phyloP scores from a whole-genome alignment of 768 basidiomycete species.

The Lactarius psammicola region DNA sequence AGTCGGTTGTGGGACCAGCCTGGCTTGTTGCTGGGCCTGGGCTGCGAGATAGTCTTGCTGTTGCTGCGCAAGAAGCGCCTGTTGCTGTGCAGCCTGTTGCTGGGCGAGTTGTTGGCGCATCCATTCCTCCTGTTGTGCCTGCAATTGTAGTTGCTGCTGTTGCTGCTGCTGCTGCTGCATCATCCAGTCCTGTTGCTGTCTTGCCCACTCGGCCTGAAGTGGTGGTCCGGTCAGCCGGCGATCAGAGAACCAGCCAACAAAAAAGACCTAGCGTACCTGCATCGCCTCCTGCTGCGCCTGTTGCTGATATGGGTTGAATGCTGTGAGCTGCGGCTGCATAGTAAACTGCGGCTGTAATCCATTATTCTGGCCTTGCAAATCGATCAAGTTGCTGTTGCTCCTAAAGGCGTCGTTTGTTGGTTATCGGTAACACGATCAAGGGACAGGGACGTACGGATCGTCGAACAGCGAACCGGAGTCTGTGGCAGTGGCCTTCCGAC shows the following conservation, averaged over 20 bases:
- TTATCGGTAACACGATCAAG: slow-evolving; percentile 14
- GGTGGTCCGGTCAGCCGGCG: neutral
- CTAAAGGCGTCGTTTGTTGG: slow-evolving; percentile 2
- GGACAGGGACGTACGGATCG: slow-evolving; percentile 60
- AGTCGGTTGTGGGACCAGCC: slow-evolving; percentile 59
- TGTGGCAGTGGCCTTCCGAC: slow-evolving; percentile 64
- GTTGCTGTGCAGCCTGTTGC: slow-evolving; percentile 50
- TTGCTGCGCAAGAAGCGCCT: slow-evolving; percentile 43
- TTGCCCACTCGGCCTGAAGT: slow-evolving; percentile 43
- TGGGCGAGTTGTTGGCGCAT: slow-evolving; percentile 62
- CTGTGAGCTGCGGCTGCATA: slow-evolving; percentile 81
- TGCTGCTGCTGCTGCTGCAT: slow-evolving; percentile 51
- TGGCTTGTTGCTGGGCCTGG: slow-evolving; percentile 34
- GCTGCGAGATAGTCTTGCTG: slow-evolving; percentile 25
- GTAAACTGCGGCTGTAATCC: slow-evolving; percentile 74
- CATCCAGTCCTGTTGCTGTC: slow-evolving; percentile 66
- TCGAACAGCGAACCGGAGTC: slow-evolving; percentile 79
- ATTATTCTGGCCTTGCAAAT: slow-evolving; percentile 22
- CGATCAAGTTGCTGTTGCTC: slow-evolving; percentile 21
- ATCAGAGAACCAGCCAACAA: neutral
- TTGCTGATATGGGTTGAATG: slow-evolving; percentile 93
- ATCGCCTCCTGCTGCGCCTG: slow-evolving; percentile 88
- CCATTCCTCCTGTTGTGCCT: slow-evolving; percentile 54
- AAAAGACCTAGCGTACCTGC: slow-evolving; percentile 42
- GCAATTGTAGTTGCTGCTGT: slow-evolving; percentile 46